These are phyloP conservation scores for Rhodotorula toruloides DNA, from an alignment of 768 basidiomycete species.

Conservation along the genomic window DNA sequence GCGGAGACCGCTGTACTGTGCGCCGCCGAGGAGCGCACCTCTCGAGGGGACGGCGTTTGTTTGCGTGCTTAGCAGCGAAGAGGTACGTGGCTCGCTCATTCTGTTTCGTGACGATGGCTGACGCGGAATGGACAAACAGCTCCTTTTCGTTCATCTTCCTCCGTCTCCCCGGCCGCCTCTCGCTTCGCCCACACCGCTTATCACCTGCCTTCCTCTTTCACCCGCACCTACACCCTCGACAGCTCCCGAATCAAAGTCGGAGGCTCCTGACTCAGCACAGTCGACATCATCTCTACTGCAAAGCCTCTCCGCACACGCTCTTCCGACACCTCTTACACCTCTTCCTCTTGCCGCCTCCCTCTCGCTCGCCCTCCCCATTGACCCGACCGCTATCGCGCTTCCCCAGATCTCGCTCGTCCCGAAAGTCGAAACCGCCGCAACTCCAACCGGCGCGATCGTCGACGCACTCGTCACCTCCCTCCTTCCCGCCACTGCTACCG, in stretches of 20 bases:
- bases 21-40: conserved; percentile 23
- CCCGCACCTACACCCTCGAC: too few species aligned
- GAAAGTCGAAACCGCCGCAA: not conserved
- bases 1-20: conserved; percentile 28
- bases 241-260: too few species aligned
- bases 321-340: conserved; percentile 10
- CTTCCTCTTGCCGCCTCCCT: conserved; percentile 17
- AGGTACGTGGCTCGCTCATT: conserved; percentile 2
- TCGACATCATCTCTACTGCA: too few species aligned
- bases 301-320: too few species aligned
- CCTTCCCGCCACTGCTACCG: not conserved
- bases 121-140: not conserved
- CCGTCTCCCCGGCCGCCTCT: not conserved
- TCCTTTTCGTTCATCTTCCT: not conserved
- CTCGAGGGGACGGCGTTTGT: conserved; percentile 28
- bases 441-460: conserved; percentile 2
- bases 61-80: conserved; percentile 18
- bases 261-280: too few species aligned
- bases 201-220: too few species aligned
- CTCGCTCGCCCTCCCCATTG: conserved; percentile 1
- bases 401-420: conserved; percentile 18
- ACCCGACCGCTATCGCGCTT: conserved; percentile 7
- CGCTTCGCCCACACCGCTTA: too few species aligned
- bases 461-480: conserved; percentile 25
- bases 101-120: too few species aligned